phyloP scores from a whole-genome alignment of 2,329 filamentous ascomycete species.

The Fusarium sterilihyphosum region DNA sequence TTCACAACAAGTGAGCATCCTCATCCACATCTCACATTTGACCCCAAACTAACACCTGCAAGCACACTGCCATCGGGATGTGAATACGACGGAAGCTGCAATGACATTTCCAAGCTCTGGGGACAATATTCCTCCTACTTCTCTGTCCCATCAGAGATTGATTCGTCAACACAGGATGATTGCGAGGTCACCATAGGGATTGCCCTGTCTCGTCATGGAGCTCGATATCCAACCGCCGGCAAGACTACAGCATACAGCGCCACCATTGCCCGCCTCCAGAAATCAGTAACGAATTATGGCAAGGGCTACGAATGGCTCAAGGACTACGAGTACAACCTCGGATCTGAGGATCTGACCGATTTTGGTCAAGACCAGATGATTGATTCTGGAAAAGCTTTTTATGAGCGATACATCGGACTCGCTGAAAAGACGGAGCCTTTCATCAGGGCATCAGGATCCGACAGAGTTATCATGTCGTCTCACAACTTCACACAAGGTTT shows the following conservation, averaged over 20 bases:
- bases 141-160: slow-evolving; percentile 74
- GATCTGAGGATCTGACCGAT: slow-evolving; percentile 72
- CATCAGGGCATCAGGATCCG: slow-evolving; percentile 74
- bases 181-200: slow-evolving; percentile 84
- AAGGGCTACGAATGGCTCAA: slow-evolving; percentile 75
- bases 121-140: slow-evolving; percentile 92
- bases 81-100: slow-evolving; percentile 56
- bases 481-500: slow-evolving; percentile 81
- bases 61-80: slow-evolving; percentile 35
- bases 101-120: slow-evolving; percentile 72
- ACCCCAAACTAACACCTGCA: background rate
- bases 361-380: slow-evolving; percentile 76
- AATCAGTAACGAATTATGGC: slow-evolving; percentile 64
- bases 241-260: slow-evolving; percentile 73
- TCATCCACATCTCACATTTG: background rate
- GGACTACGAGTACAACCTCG: slow-evolving; percentile 76
- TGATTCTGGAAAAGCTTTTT: slow-evolving; percentile 81
- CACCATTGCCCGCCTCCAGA: slow-evolving; percentile 74
- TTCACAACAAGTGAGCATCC: slow-evolving; percentile 32
- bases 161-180: slow-evolving; percentile 66
- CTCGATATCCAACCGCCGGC: slow-evolving; percentile 77
- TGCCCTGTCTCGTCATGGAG: slow-evolving; percentile 85
- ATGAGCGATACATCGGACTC: slow-evolving; percentile 74
- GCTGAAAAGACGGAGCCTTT: slow-evolving; percentile 70
- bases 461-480: slow-evolving; percentile 79